Conservation (phyloP, 129 eudicot genomes). For the Dittrichia graveolens region DNA sequence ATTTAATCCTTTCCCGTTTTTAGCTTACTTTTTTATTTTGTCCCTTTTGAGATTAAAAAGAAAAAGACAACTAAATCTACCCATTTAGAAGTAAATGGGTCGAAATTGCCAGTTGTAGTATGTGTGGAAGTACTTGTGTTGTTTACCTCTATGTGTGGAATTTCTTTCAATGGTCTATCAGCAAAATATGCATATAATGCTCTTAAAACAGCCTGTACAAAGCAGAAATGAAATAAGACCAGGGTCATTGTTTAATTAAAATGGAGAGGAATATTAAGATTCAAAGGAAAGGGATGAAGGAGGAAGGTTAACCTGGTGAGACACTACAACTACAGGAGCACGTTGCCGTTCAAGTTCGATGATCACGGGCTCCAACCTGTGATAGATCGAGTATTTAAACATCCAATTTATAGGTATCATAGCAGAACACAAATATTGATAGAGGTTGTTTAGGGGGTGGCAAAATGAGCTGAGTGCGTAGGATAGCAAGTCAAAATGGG, state of each 20-base stretch:
- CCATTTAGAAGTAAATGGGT: not conserved
- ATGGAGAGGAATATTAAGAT: not conserved
- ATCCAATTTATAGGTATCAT: not conserved
- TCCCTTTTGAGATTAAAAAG: not conserved
- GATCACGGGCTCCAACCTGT: conserved; percentile 96
- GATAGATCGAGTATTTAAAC: conserved; percentile 2
- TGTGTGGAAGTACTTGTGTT: not conserved
- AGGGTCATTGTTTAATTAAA: not conserved
- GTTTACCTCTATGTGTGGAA: conserved; percentile 95
- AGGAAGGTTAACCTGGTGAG: conserved; percentile 76
- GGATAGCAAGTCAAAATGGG: no score
- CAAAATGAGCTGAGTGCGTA: not conserved
- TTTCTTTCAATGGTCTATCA: conserved; percentile 91
- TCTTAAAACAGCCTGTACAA: conserved; percentile 81
- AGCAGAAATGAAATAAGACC: not conserved
- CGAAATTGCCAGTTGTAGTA: not conserved
- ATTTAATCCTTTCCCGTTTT: not conserved
- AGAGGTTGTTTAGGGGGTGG: not conserved
- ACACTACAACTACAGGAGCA: conserved; percentile 92
- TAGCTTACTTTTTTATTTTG: not conserved
- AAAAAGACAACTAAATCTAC: not conserved
- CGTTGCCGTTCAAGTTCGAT: conserved; percentile 97
- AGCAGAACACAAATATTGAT: not conserved
- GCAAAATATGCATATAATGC: conserved; percentile 99
- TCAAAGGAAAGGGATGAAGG: not conserved